phyloP scores from a whole-genome alignment of 257 asterid species.

The Forsythia viridissima region DNA sequence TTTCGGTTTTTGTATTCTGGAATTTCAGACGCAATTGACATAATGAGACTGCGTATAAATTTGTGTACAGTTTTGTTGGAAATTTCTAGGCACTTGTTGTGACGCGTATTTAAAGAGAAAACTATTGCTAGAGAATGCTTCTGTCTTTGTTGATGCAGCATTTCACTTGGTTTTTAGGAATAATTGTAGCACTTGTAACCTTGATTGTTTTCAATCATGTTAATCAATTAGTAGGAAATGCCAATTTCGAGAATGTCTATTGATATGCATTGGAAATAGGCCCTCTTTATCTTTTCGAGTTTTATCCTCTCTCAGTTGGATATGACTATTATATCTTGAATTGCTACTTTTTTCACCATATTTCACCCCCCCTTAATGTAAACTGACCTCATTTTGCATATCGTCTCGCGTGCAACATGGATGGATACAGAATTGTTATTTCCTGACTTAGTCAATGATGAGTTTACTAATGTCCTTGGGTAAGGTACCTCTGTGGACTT shows the following conservation, averaged over 20 bases:
- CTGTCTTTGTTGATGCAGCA: background rate
- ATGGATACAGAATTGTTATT: constrained; percentile 21
- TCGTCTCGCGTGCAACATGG: background rate
- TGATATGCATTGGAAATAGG: background rate
- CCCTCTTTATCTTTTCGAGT: background rate
- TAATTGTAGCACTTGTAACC: background rate
- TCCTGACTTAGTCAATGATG: constrained; percentile 44
- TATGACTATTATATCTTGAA: background rate
- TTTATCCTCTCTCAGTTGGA: background rate
- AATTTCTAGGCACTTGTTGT: background rate
- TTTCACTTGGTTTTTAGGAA: background rate
- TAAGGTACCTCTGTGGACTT: constrained; percentile 40
- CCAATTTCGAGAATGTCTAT: background rate
- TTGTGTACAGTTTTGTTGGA: background rate
- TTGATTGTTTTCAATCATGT: background rate
- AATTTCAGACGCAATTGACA: background rate
- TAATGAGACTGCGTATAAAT: background rate
- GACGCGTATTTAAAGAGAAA: background rate
- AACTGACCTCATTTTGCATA: constrained; percentile 13
- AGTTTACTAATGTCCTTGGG: constrained; percentile 41
- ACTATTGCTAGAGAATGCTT: too few species aligned
- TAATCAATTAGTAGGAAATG: background rate
- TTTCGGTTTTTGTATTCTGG: background rate
- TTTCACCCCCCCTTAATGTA: constrained; percentile 10
- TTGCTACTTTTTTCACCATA: background rate